Evolutionary conservation across 306 rosid genomes (phyloP).

Genomic region (Dicorynia guianensis): DNA sequence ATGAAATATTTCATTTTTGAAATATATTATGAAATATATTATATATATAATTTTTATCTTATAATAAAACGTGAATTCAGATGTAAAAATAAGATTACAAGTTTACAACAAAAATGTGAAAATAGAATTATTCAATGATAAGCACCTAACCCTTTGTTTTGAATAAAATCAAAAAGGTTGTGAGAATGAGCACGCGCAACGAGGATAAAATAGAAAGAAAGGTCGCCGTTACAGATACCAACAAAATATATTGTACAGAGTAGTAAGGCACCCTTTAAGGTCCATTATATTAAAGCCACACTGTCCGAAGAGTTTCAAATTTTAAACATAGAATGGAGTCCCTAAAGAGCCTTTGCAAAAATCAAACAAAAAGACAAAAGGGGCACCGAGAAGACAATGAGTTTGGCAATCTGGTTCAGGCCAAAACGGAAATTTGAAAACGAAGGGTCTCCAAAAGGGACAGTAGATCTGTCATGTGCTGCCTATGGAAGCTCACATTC

Average conservation of each 20-base stretch:
- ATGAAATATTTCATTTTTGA: too few relatives aligned
- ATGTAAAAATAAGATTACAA: too few relatives aligned
- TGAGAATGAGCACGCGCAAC: constrained; percentile 33
- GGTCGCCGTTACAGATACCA: constrained; percentile 52
- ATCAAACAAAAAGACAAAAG: constrained; percentile 36
- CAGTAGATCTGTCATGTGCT: constrained; percentile 24
- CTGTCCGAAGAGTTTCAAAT: constrained; percentile 35
- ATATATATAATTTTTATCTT: too few relatives aligned
- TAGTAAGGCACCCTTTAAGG: constrained; percentile 38
- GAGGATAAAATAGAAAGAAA: constrained; percentile 53
- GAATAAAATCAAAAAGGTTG: constrained; percentile 23
- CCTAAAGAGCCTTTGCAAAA: constrained; percentile 19
- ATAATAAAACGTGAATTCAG: too few relatives aligned
- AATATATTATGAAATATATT: too few relatives aligned
- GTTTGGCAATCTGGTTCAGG: constrained; percentile 28
- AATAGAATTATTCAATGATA: too few relatives aligned
- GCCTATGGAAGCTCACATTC: background rate
- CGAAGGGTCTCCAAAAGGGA: constrained; percentile 14
- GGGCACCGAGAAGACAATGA: constrained; percentile 38
- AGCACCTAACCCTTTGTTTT: background rate
- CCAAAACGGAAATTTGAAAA: constrained; percentile 53
- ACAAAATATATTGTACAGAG: constrained; percentile 49
- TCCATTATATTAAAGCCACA: background rate
- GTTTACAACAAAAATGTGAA: too few relatives aligned
- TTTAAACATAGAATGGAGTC: constrained; percentile 37